Evolutionary conservation across 352 stramenopile genomes (phyloP).

Genomic region (Globisporangium rhizosaccharum): DNA sequence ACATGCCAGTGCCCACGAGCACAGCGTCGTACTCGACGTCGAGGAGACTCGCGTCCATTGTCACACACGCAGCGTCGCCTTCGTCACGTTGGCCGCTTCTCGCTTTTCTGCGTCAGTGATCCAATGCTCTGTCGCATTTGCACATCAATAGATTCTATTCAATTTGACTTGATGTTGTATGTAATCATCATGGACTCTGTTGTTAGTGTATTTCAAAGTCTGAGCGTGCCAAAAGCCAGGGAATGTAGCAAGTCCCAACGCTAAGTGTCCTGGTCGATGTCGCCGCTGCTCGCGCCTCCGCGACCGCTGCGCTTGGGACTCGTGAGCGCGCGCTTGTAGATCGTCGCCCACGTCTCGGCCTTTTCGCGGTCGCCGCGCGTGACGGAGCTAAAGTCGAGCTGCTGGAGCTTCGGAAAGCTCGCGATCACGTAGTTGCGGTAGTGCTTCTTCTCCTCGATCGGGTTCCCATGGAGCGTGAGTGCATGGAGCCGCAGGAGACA

Average conservation of each 20-base stretch:
- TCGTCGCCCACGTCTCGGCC: constrained; percentile 60
- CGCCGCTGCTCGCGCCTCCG: background rate
- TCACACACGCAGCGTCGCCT: background rate
- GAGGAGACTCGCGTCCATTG: constrained; percentile 53
- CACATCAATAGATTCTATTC: too few relatives aligned
- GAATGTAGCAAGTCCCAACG: background rate
- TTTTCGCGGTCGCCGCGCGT: constrained; percentile 60
- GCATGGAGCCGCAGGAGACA: constrained; percentile 50
- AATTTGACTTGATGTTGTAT: too few relatives aligned
- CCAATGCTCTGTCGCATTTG: too few relatives aligned
- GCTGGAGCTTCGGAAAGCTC: constrained; percentile 50
- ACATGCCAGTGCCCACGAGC: constrained; percentile 76
- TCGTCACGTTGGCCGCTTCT: too few relatives aligned
- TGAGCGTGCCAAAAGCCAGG: too few relatives aligned
- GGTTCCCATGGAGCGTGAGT: constrained; percentile 78
- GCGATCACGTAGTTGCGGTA: constrained; percentile 82
- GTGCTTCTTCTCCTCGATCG: constrained; percentile 83
- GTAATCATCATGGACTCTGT: too few relatives aligned
- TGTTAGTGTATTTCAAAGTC: too few relatives aligned
- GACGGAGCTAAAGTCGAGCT: constrained; percentile 76
- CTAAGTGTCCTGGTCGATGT: background rate
- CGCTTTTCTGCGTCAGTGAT: too few relatives aligned
- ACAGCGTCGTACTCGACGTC: constrained; percentile 68
- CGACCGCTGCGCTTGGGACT: constrained; percentile 7
- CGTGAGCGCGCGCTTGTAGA: constrained; percentile 50